Percentiles rank a stretch among this genome's conserved stretches.
These are phyloP conservation scores for Claviceps capensis DNA, from an alignment of 2,329 filamentous ascomycete species.

Conservation along the genomic window DNA sequence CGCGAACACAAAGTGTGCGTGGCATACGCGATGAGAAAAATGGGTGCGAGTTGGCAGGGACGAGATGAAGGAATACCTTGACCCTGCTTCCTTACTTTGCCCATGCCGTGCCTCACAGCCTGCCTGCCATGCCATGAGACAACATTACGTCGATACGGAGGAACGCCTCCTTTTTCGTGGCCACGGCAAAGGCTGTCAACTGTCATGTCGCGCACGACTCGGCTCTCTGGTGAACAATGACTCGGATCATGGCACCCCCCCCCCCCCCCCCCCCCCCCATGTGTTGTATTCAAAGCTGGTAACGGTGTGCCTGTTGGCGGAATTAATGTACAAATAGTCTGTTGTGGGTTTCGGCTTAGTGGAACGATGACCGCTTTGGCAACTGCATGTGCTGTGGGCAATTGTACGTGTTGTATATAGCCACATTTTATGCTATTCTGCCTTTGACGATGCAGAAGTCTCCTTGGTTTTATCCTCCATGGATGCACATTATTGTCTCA, in stretches of 20 bases:
- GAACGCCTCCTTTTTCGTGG: background rate
- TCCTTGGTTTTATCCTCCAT: too few relatives aligned
- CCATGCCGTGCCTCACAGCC: too few relatives aligned
- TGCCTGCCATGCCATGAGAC: background rate
- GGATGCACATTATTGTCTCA: too few relatives aligned
- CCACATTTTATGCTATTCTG: too few relatives aligned
- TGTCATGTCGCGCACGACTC: background rate
- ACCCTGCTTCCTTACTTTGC: background rate
- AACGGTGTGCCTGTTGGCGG: background rate
- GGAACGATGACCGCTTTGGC: background rate
- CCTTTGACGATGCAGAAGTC: too few relatives aligned
- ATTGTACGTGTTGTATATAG: too few relatives aligned
- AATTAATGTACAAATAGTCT: slow-evolving; percentile 4
- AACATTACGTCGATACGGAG: background rate
- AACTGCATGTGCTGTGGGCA: too few relatives aligned
- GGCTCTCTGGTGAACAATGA: background rate
- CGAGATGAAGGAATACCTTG: background rate
- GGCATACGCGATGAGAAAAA: background rate
- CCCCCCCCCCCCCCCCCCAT: too few relatives aligned
- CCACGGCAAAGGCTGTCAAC: background rate
- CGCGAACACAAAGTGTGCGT: background rate
- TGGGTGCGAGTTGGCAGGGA: background rate
- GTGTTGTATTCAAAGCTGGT: background rate
- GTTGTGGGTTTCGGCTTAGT: background rate
- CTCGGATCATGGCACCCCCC: background rate